Evolutionary conservation across 169 alveolate species (phyloP).

Genomic region (Eimeria brunetti): DNA sequence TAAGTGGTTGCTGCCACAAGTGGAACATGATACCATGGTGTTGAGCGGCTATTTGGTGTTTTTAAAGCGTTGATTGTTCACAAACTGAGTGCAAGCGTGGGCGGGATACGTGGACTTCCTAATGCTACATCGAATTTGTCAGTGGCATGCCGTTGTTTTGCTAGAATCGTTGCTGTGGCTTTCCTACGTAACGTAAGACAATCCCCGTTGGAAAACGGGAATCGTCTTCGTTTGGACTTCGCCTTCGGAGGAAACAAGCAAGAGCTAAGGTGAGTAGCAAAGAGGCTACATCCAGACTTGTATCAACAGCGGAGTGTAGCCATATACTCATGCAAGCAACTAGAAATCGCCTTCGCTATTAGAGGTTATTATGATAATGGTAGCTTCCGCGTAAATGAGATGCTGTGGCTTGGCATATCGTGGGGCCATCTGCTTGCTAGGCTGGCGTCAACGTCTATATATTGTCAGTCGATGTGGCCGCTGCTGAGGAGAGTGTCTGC

Average conservation of each 20-base stretch:
- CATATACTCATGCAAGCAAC: background rate
- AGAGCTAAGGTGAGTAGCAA: background rate
- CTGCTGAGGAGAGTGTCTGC: too few species aligned
- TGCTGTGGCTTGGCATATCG: background rate
- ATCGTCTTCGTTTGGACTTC: background rate
- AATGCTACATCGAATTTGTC: background rate
- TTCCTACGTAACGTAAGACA: background rate
- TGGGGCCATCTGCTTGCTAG: background rate
- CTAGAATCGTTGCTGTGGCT: background rate
- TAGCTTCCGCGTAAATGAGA: background rate
- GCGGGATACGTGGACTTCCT: background rate
- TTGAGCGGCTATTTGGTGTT: background rate
- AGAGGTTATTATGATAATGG: background rate
- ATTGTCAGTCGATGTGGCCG: background rate
- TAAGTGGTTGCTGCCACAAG: background rate
- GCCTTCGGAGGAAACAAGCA: background rate
- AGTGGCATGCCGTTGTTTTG: background rate
- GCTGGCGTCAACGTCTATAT: background rate
- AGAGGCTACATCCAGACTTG: background rate
- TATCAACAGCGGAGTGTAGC: background rate
- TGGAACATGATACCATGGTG: background rate
- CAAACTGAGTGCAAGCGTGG: background rate
- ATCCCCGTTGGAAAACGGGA: background rate
- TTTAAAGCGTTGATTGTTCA: background rate
- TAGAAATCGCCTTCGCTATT: background rate